Conservation (phyloP, 1,284 basidiomycete genomes). For the Rhodotorula sp. region DNA sequence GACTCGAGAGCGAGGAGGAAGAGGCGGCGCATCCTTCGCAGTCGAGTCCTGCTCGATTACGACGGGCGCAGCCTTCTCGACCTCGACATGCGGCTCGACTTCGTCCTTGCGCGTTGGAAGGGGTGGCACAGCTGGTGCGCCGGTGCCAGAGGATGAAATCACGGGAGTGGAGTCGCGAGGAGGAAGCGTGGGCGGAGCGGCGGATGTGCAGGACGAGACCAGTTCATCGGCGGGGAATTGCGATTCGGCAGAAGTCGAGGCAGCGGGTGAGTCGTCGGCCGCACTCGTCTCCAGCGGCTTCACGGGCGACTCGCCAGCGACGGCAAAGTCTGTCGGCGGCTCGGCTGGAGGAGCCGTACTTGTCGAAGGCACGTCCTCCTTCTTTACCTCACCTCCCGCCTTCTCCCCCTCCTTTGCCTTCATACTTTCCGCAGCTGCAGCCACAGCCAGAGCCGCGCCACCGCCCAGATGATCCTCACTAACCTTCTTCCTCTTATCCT, state of each 20-base stretch:
- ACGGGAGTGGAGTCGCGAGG: neutral
- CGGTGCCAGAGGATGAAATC: neutral
- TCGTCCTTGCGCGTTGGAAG: slow-evolving; percentile 2
- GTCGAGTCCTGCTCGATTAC: neutral
- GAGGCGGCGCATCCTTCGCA: neutral
- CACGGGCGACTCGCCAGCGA: neutral
- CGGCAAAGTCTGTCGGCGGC: neutral
- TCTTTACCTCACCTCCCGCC: neutral
- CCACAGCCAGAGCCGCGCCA: neutral
- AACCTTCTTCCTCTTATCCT: slow-evolving; percentile 11
- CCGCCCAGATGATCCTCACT: slow-evolving; percentile 24
- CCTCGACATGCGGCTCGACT: neutral
- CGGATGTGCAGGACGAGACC: neutral
- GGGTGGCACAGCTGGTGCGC: neutral
- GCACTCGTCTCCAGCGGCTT: too few relatives aligned
- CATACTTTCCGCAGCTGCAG: neutral
- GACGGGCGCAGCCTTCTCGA: neutral
- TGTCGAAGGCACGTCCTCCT: neutral
- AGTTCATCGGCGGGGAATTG: too few relatives aligned
- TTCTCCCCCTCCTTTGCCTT: neutral
- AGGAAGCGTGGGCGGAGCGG: neutral
- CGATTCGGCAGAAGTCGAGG: neutral
- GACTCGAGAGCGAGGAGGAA: neutral
- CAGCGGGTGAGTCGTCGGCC: neutral
- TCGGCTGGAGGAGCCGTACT: neutral